phyloP scores from a whole-genome alignment of 2,329 filamentous ascomycete species.

The Apiospora malaysiana region DNA sequence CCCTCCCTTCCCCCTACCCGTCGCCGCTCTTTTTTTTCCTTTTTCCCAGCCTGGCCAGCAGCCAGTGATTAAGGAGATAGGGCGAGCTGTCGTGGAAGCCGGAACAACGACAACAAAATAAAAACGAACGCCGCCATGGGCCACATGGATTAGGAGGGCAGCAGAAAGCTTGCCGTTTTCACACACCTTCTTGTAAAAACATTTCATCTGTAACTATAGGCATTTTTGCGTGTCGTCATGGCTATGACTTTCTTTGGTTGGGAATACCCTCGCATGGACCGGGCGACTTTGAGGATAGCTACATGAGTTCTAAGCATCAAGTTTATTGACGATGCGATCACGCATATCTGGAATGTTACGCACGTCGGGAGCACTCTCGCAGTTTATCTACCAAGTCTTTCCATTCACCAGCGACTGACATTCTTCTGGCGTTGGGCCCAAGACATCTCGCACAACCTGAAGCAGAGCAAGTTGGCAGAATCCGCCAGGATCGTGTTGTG shows the following conservation, averaged over 20 bases:
- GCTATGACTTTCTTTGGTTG: constrained; percentile 12
- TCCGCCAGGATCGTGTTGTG: no score
- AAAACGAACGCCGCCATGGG: neutral
- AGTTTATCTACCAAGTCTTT: neutral
- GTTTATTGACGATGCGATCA: constrained; percentile 1
- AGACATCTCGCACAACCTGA: neutral
- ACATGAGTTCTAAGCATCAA: neutral
- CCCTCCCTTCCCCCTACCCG: neutral
- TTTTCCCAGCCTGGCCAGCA: neutral
- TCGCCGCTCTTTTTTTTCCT: neutral
- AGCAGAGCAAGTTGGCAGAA: neutral
- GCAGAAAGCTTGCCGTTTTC: neutral
- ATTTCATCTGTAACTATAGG: constrained; percentile 11
- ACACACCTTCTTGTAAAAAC: constrained; percentile 4
- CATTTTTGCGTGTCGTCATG: constrained; percentile 3
- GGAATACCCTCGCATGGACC: constrained; percentile 9
- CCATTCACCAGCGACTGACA: neutral
- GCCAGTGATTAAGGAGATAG: neutral
- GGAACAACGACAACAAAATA: neutral
- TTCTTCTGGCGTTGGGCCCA: neutral
- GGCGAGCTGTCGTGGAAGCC: neutral
- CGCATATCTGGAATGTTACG: neutral
- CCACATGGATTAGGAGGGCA: no score
- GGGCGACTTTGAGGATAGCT: neutral
- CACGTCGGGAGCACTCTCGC: neutral